Conservation (phyloP, 1,284 basidiomycete genomes). For the Ustilago cynodontis region DNA sequence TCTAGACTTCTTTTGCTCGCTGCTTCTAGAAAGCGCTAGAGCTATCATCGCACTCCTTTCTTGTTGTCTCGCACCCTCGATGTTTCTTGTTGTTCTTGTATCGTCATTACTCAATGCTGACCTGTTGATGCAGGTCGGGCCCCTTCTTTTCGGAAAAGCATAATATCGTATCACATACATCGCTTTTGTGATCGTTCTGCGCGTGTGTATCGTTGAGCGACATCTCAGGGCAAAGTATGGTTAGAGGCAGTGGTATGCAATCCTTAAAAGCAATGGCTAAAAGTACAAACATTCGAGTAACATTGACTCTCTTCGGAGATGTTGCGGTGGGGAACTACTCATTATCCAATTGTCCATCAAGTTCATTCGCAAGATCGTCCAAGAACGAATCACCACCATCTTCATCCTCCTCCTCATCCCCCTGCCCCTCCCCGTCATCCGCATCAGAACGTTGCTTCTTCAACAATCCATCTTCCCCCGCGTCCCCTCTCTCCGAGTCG, state of each 20-base stretch:
- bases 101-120: not conserved
- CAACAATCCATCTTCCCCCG: constrained; percentile 35
- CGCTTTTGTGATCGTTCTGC: not conserved
- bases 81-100: not conserved
- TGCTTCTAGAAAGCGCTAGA: not conserved
- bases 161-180: not conserved
- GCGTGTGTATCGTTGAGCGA: no score
- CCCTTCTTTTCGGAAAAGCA: not conserved
- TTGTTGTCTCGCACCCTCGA: not conserved
- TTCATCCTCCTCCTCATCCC: constrained; percentile 38
- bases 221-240: not conserved
- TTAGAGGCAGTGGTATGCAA: not conserved
- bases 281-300: not conserved
- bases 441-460: constrained; percentile 16
- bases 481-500: not conserved
- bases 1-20: constrained; percentile 3
- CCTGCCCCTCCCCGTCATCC: constrained; percentile 47
- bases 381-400: constrained; percentile 58
- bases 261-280: not conserved
- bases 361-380: constrained; percentile 60
- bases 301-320: constrained; percentile 5
- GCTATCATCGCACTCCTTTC: not conserved
- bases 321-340: constrained; percentile 21
- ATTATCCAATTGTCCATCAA: constrained; percentile 60
- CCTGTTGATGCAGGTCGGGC: constrained; percentile 28